Conservation (phyloP, 257 asterid species). For the Solanum paucissectum region DNA sequence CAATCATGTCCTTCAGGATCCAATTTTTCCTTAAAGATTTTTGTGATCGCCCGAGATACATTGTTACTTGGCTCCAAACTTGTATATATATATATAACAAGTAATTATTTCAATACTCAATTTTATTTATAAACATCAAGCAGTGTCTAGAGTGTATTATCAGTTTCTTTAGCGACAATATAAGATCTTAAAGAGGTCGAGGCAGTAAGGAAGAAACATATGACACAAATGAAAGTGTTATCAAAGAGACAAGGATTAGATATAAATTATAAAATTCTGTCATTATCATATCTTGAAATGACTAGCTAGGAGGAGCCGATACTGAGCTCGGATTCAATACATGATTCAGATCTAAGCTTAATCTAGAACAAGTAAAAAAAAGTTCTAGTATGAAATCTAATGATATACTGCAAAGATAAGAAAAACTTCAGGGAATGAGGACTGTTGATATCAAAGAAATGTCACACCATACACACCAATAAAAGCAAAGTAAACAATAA, state of each 20-base stretch:
- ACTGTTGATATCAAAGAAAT: too few species aligned
- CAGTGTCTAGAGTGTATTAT: neutral
- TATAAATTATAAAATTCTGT: neutral
- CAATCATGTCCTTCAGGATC: neutral
- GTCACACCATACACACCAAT: neutral
- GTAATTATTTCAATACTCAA: too few species aligned
- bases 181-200: neutral
- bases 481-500: too few species aligned
- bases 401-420: too few species aligned
- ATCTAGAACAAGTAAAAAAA: too few species aligned
- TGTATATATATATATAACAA: neutral
- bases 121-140: too few species aligned
- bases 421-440: too few species aligned
- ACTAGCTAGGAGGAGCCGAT: too few species aligned
- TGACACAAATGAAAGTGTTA: neutral
- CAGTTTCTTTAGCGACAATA: neutral
- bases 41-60: neutral
- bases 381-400: too few species aligned
- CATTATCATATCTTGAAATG: neutral
- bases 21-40: neutral
- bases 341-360: too few species aligned
- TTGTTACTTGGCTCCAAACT: neutral
- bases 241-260: neutral
- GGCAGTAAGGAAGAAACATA: neutral
- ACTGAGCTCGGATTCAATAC: too few species aligned